Base-by-base conservation (phyloP, 1,139 yeast genomes). In the Pichia sp. region DNA sequence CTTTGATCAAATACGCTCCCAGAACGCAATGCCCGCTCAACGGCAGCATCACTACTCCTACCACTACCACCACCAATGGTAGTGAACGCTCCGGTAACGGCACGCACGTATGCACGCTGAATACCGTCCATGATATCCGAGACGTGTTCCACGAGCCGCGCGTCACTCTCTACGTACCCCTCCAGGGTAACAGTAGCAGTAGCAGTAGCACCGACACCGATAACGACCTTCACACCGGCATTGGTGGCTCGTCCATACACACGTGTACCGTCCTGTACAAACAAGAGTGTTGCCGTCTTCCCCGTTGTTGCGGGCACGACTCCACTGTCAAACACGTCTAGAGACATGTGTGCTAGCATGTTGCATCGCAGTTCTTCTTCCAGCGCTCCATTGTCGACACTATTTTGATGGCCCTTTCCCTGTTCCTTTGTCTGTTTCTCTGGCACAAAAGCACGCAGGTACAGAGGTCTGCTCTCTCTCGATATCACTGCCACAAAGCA, bases 301-400 rank as follows among this genome's bases (percentile, higher is more conserved):
- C 40, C 21, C 30, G 29, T 5, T 62, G 63, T 26, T 8, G 45
- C 29, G 10, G 49, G 46, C 18, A 42, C 29, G 35, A 46, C 55
- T 31, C 80, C 78, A 15, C 78, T 70, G 23, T 75, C 62, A 47
- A 77, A 75, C 16, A 76, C 67, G 52, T 77, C 85, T 18, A 77
- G 56, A 2, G 83, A 77, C 80, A 77, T 77, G 51, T 77, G 82
- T 13, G 81, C 68, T 23, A 77, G 58, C 46, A 76, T 77, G 50
- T 77, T 77, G 57, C 74, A 77, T 47, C 75, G 74, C 26, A 77
- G 59, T 21, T 50, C 55, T 5, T 22, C 9, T 6, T 22, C 18
- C 3, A 47, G 53, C 23, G 48, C 51, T 26, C 77, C 59, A 37
- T 72, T 60, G 41, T 64, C 64, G 47, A 73, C 69, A 39, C 71